Base-by-base conservation (phyloP, 306 rosid genomes). In the Elaeagnus macrophylla region DNA sequence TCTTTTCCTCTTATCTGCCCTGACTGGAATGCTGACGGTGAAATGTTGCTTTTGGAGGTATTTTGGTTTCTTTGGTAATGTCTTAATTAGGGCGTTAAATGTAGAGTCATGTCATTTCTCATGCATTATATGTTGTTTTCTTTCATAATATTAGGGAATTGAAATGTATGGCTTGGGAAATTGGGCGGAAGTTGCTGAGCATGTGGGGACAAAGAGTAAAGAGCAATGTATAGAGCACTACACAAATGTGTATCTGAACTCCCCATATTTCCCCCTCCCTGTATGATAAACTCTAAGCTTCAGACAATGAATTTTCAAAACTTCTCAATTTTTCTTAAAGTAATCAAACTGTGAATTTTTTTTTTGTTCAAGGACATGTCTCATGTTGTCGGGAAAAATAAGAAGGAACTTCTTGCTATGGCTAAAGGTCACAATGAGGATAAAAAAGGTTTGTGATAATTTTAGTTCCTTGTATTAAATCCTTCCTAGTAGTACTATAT, bases 81-180 rank as follows among this genome's bases (percentile, higher is more conserved):
- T 37, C 11, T 46, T 35, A 47, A 52, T 43, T 70, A 49, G 54
- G 62, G 37, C 54, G 54, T 56, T 16, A 53, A 69, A 15, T 52
- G 45, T 19, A 25, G 20, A 59, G 59, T 48, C 53, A 32, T 52
- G 17, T 62, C 40, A 41, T 42, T 37, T 46, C 20, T 44, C 67
- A 45, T 41, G 41, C 53, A 51, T 58, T 51, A 1, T 65, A 61
- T 57, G 39, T 70, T 51, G 50, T 37, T 17, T 67, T 13, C 17
- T 47, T 37, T 71, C 39, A 60, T 53, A 54, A 49, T 63, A 65
- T 65, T 57, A 87, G 96, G 99, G 95, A 38, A 87, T 78, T 45
- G 99, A 93, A 77, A 93, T 93, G 95, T 93, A 93, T 72, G 99
- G 99, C 70, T 55, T 87, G 73, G 90, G 99, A 71, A 93, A 93